phyloP scores from a whole-genome alignment of 805 yeast species.

The Starmerella vaccinii region DNA sequence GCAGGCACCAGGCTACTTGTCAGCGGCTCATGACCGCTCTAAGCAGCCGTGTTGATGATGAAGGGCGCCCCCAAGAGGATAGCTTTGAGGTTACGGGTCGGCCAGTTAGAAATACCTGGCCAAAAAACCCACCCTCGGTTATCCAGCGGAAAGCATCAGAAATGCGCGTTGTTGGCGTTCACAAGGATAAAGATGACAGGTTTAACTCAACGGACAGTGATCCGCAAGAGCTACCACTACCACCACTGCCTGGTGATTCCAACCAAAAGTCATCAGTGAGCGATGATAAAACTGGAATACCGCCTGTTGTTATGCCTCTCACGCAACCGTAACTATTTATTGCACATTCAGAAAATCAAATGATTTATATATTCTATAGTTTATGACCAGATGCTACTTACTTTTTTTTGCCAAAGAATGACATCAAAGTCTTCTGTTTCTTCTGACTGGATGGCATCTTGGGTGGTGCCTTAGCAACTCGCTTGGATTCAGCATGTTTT shows the following conservation, averaged over 20 bases:
- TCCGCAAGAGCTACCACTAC: neutral
- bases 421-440: slow-evolving; percentile 9
- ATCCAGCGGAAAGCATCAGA: neutral
- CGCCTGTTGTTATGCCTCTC: neutral
- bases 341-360: neutral
- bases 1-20: slow-evolving; percentile 12
- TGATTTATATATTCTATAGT: neutral
- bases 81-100: neutral
- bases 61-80: neutral
- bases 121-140: neutral
- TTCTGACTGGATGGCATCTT: neutral
- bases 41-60: neutral
- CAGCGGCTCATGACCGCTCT: slow-evolving; percentile 1
- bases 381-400: neutral
- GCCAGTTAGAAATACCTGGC: neutral
- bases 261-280: too few relatives aligned
- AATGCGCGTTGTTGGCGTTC: slow-evolving; percentile 1
- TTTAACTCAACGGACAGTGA: neutral
- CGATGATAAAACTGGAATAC: neutral
- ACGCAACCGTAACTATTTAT: neutral
- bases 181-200: neutral
- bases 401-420: slow-evolving; percentile 2
- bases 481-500: neutral
- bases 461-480: slow-evolving; percentile 3
- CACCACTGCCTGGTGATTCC: too few relatives aligned